Evolutionary conservation across 306 rosid genomes (phyloP).

Genomic region (Carpinus viminea): DNA sequence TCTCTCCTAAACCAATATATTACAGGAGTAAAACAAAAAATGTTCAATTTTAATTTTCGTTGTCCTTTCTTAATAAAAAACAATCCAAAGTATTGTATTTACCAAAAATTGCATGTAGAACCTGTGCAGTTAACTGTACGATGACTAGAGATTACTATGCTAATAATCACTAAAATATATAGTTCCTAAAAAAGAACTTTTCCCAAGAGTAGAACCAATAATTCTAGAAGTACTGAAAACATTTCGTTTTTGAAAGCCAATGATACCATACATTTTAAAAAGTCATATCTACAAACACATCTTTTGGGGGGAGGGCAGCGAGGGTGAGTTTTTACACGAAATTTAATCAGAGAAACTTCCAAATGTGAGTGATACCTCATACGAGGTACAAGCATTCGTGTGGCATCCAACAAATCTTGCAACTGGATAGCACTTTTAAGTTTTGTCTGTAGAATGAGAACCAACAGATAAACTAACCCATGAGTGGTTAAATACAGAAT

Average conservation of each 20-base stretch:
- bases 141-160: not conserved
- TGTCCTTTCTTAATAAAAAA: not conserved
- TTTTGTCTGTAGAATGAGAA: conserved; percentile 68
- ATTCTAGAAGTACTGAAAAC: not conserved
- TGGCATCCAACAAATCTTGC: conserved; percentile 97
- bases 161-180: not conserved
- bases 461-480: conserved; percentile 24
- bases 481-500: conserved; percentile 12
- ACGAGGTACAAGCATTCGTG: conserved; percentile 92
- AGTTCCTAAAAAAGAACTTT: not conserved
- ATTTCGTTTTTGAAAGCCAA: not conserved
- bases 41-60: not conserved
- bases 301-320: not conserved
- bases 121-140: not conserved
- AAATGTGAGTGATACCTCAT: conserved; percentile 53
- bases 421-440: conserved; percentile 95
- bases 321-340: not conserved
- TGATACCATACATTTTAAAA: not conserved
- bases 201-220: not conserved
- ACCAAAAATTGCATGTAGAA: not conserved
- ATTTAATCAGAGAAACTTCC: not conserved
- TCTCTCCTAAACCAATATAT: conserved; percentile 2
- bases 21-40: not conserved
- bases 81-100: not conserved
- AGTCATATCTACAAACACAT: not conserved